phyloP scores from a whole-genome alignment of 202 grass and related monocot species.

The Zizania palustris region DNA sequence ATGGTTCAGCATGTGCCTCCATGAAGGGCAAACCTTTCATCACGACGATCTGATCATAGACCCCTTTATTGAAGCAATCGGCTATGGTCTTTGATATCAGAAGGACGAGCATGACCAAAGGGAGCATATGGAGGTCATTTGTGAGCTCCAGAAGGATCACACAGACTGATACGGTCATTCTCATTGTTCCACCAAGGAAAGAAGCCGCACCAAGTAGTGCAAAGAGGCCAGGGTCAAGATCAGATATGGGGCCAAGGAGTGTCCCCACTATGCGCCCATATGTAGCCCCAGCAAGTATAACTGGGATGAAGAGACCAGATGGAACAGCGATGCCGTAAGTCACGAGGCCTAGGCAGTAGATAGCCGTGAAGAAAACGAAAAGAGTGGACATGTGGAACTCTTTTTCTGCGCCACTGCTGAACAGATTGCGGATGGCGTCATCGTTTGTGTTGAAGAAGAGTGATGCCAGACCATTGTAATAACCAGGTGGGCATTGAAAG shows the following conservation, averaged over 20 bases:
- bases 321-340: constrained; percentile 93
- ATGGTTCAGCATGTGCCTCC: constrained; percentile 84
- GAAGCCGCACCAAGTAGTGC: constrained; percentile 84
- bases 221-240: constrained; percentile 87
- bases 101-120: constrained; percentile 95
- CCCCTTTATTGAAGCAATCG: constrained; percentile 86
- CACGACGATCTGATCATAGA: constrained; percentile 91
- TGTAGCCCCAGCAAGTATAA: constrained; percentile 83
- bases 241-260: constrained; percentile 65
- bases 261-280: constrained; percentile 90
- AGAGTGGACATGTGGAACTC: constrained; percentile 84
- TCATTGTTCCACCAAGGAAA: constrained; percentile 95
- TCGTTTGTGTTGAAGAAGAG: constrained; percentile 99
- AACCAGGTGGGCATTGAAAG: constrained; percentile 74
- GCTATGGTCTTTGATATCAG: constrained; percentile 91
- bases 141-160: constrained; percentile 97
- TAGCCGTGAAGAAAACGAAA: constrained; percentile 69
- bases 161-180: constrained; percentile 93
- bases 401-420: constrained; percentile 71
- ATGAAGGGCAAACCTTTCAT: constrained; percentile 97
- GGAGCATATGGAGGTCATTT: constrained; percentile 92
- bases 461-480: constrained; percentile 93
- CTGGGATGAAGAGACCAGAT: constrained; percentile 94
- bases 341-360: constrained; percentile 80
- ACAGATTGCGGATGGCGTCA: constrained; percentile 92